Conservation (phyloP, 169 alveolate species). For the Theileria equi region DNA sequence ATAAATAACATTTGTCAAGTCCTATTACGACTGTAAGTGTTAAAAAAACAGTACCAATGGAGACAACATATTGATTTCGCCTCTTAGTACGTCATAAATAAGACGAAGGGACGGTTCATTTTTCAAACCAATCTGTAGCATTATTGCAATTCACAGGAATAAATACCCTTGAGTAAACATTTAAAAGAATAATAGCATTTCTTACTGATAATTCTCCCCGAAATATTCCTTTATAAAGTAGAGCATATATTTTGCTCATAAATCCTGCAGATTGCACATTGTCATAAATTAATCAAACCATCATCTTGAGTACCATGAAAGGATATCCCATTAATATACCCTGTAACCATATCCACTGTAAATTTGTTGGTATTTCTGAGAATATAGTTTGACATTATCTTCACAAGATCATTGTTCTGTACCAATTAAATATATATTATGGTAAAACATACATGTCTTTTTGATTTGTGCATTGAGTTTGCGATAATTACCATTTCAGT, state of each 20-base stretch:
- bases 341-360: constrained; percentile 15
- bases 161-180: constrained; percentile 29
- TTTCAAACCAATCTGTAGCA: neutral
- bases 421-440: neutral
- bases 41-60: neutral
- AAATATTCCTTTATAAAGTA: neutral
- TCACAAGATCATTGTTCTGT: constrained; percentile 18
- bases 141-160: neutral
- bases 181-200: constrained; percentile 14
- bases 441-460: constrained; percentile 38
- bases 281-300: neutral
- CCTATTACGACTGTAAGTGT: neutral
- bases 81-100: neutral
- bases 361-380: neutral
- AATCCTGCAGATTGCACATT: neutral
- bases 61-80: neutral
- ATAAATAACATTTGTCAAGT: constrained; percentile 1
- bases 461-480: constrained; percentile 47
- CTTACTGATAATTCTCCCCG: constrained; percentile 2
- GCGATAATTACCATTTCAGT: constrained; percentile 47
- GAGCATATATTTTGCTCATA: neutral
- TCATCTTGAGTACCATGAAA: neutral
- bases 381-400: constrained; percentile 3
- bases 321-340: constrained; percentile 19
- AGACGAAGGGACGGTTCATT: neutral